Evolutionary conservation across 805 yeast genomes (phyloP).

Genomic region (Kazachstania kunashirensis): DNA sequence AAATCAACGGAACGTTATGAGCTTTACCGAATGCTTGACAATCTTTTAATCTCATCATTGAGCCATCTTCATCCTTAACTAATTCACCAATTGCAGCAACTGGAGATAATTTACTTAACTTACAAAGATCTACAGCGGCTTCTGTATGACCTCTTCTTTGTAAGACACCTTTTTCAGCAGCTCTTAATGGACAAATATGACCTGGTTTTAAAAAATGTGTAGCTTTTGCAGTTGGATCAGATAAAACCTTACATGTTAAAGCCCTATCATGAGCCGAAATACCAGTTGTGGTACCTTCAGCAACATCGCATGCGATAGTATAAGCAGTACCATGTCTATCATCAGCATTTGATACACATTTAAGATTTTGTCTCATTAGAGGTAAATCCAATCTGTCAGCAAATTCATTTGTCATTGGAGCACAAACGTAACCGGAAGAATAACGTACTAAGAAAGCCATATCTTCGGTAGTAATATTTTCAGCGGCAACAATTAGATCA

Average conservation of each 20-base stretch:
- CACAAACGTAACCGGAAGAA: conserved; percentile 89
- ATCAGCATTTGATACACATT: conserved; percentile 30
- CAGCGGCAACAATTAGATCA: conserved; percentile 90
- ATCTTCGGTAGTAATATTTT: conserved; percentile 61
- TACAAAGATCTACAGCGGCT: conserved; percentile 85
- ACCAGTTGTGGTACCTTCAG: conserved; percentile 91
- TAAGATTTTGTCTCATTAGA: conserved; percentile 42
- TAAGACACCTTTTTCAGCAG: conserved; percentile 73
- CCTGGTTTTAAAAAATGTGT: conserved; percentile 83
- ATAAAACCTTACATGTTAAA: conserved; percentile 63
- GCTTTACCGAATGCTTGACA: conserved; percentile 60
- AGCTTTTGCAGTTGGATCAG: conserved; percentile 42
- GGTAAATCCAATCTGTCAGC: conserved; percentile 80
- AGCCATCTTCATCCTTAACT: conserved; percentile 90
- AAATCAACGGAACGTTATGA: conserved; percentile 58
- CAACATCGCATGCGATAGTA: conserved; percentile 81
- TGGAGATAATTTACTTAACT: conserved; percentile 65
- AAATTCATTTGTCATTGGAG: conserved; percentile 64
- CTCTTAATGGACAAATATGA: conserved; percentile 86
- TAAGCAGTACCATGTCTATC: conserved; percentile 97
- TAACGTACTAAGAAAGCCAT: conserved; percentile 91
- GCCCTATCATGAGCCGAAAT: conserved; percentile 93
- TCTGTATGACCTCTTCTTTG: conserved; percentile 93
- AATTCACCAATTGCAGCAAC: conserved; percentile 92
- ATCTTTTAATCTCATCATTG: conserved; percentile 89